Evolutionary conservation across 805 yeast genomes (phyloP).

Genomic region (Yarrowia alimentaria): DNA sequence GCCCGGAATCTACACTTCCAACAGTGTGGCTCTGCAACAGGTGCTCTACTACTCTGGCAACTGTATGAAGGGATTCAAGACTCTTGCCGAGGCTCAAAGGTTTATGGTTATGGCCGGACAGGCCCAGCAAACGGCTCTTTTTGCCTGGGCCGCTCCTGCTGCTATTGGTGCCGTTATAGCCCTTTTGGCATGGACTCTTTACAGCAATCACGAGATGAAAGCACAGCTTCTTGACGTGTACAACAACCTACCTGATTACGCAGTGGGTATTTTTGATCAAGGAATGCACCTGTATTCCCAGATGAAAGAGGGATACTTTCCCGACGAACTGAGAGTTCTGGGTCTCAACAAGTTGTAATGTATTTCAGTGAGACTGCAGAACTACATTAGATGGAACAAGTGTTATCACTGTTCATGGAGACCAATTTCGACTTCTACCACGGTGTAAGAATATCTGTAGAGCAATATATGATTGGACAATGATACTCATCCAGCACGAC

Average conservation of each 20-base stretch:
- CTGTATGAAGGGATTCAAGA: slow-evolving; percentile 6
- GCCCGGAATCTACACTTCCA: slow-evolving; percentile 5
- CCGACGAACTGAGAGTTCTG: neutral
- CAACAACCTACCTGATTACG: neutral
- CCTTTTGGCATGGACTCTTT: neutral
- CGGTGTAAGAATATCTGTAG: too few species aligned
- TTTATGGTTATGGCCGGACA: neutral
- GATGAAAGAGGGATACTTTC: neutral
- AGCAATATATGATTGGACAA: too few species aligned
- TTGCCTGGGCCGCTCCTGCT: neutral
- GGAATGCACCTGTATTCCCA: neutral
- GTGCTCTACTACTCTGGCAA: slow-evolving; percentile 7
- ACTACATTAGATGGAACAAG: too few species aligned
- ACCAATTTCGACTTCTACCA: too few species aligned
- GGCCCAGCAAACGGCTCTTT: neutral
- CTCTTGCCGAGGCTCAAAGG: neutral
- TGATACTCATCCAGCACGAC: too few species aligned
- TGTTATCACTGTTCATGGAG: too few species aligned
- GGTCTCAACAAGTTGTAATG: too few species aligned
- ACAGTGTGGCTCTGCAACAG: neutral
- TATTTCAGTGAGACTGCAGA: too few species aligned
- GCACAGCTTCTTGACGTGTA: neutral
- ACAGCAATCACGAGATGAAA: neutral
- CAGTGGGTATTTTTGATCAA: neutral
- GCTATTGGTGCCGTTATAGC: neutral